phyloP scores from a whole-genome alignment of 345 rosid species.

The Heritiera littoralis region DNA sequence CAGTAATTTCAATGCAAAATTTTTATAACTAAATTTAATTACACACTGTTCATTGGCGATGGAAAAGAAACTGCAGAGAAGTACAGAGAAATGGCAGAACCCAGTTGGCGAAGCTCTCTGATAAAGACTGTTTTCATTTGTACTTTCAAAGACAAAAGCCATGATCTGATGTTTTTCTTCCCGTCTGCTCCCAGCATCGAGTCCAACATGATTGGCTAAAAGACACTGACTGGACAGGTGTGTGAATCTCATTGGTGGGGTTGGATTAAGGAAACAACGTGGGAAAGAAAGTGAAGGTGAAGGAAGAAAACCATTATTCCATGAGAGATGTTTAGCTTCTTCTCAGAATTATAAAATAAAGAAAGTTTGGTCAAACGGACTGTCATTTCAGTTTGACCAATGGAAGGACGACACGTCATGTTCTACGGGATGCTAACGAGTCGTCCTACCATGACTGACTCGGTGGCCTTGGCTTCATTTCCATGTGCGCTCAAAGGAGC shows the following conservation, averaged over 20 bases:
- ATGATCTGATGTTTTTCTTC: not conserved
- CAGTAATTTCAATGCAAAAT: too few species aligned
- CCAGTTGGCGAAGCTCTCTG: constrained; percentile 14
- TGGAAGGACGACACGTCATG: constrained; percentile 12
- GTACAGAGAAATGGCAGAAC: constrained; percentile 16
- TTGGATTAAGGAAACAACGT: not conserved
- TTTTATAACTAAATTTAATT: too few species aligned
- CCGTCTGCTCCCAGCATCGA: not conserved
- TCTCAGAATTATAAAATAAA: not conserved
- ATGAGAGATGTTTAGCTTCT: constrained; percentile 7
- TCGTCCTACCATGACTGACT: not conserved
- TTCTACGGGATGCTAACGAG: not conserved
- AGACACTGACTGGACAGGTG: not conserved
- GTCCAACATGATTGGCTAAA: not conserved
- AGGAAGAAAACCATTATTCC: not conserved
- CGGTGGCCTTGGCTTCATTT: not conserved
- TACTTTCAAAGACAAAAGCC: constrained; percentile 6
- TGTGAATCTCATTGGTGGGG: not conserved
- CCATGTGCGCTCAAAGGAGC: not conserved
- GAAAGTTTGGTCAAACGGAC: not conserved
- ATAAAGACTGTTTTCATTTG: constrained; percentile 19
- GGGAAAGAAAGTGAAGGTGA: not conserved
- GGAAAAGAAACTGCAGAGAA: constrained; percentile 17
- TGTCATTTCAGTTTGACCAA: not conserved
- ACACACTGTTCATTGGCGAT: constrained; percentile 15